These are phyloP conservation scores for Phaeosphaeriaceae sp. DNA, from an alignment of 2,329 filamentous ascomycete species.

Conservation along the genomic window DNA sequence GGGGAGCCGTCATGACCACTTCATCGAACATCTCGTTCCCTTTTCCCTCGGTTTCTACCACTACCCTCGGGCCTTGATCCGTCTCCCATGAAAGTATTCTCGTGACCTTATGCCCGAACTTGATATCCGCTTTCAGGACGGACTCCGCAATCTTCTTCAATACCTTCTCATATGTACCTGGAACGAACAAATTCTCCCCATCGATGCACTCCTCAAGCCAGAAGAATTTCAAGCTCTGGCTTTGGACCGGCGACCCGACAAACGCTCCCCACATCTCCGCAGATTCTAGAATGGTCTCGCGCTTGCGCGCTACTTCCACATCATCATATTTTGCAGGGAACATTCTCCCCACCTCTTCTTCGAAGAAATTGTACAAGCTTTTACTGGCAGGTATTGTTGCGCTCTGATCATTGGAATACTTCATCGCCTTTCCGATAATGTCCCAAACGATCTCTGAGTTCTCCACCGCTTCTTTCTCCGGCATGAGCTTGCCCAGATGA, in stretches of 20 bases:
- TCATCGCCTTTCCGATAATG: conserved; percentile 72
- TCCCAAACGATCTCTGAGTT: conserved; percentile 67
- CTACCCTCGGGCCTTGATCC: conserved; percentile 26
- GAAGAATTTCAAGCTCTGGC: conserved; percentile 76
- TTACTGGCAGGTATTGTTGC: conserved; percentile 58
- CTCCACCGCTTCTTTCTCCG: conserved; percentile 45
- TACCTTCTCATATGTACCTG: conserved; percentile 67
- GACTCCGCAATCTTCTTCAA: conserved; percentile 66
- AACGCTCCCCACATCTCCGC: conserved; percentile 75
- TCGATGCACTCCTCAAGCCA: conserved; percentile 82
- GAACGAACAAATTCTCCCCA: conserved; percentile 70
- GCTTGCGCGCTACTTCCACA: conserved; percentile 50
- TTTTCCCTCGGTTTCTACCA: conserved; percentile 56
- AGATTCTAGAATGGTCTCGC: conserved; percentile 58
- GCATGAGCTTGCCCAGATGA: conserved; percentile 62
- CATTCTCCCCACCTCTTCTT: conserved; percentile 55
- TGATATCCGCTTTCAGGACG: conserved; percentile 64
- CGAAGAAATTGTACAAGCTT: conserved; percentile 66
- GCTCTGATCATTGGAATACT: conserved; percentile 66
- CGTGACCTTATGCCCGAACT: conserved; percentile 56
- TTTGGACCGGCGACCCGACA: conserved; percentile 68
- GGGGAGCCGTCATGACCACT: conserved; percentile 70
- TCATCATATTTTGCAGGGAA: conserved; percentile 45
- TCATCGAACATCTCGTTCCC: conserved; percentile 66
- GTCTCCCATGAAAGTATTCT: conserved; percentile 44